These are phyloP conservation scores for Lepiota venenata DNA, from an alignment of 768 basidiomycete species.

Conservation along the genomic window DNA sequence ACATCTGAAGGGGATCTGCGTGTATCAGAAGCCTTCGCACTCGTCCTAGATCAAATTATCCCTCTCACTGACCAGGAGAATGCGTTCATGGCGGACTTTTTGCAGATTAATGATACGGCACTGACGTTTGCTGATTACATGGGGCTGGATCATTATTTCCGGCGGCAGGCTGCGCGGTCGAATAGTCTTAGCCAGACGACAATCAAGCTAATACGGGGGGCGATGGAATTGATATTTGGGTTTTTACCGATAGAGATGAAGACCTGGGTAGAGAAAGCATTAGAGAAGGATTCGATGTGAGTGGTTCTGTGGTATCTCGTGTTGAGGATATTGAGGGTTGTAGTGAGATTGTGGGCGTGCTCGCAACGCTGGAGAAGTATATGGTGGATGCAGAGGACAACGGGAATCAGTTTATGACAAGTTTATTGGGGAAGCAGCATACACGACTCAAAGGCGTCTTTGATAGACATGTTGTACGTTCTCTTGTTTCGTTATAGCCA, in stretches of 20 bases:
- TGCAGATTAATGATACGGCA: slow-evolving; percentile 85
- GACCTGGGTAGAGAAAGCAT: slow-evolving; percentile 76
- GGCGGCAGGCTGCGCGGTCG: slow-evolving; percentile 81
- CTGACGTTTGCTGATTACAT: slow-evolving; percentile 96
- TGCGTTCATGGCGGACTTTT: slow-evolving; percentile 86
- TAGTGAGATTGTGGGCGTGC: slow-evolving; percentile 84
- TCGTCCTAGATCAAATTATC: slow-evolving; percentile 72
- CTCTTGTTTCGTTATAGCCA: not conserved
- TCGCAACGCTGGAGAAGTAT: slow-evolving; percentile 75
- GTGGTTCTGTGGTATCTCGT: slow-evolving; percentile 11
- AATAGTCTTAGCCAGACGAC: slow-evolving; percentile 67
- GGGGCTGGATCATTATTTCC: slow-evolving; percentile 91
- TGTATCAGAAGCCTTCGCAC: slow-evolving; percentile 60
- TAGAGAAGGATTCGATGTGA: slow-evolving; percentile 77
- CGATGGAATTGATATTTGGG: slow-evolving; percentile 94
- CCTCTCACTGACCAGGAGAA: slow-evolving; percentile 79
- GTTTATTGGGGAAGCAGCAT: slow-evolving; percentile 80
- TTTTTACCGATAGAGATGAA: slow-evolving; percentile 84
- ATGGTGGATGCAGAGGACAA: slow-evolving; percentile 76
- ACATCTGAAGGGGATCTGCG: slow-evolving; percentile 23
- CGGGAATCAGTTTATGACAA: slow-evolving; percentile 69
- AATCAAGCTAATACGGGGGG: slow-evolving; percentile 76
- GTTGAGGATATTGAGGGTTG: slow-evolving; percentile 5
- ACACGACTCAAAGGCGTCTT: slow-evolving; percentile 70
- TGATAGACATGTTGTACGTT: slow-evolving; percentile 69